Conservation (phyloP, 2,329 filamentous ascomycete species). For the Thielaviopsis ethacetica region DNA sequence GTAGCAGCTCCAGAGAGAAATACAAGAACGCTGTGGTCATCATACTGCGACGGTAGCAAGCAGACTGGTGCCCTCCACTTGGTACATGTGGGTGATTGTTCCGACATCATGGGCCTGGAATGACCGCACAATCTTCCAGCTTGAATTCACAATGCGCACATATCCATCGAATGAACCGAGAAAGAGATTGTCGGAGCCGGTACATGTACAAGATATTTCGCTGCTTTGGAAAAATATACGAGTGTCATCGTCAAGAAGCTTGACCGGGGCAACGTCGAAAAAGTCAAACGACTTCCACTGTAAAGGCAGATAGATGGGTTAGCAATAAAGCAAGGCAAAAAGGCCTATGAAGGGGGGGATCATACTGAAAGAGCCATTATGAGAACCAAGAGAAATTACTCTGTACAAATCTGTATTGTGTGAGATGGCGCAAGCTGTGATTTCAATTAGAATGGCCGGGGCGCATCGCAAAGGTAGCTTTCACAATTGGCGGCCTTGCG, state of each 20-base stretch:
- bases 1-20: neutral
- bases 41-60: slow-evolving; percentile 60
- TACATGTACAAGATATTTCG: slow-evolving; percentile 68
- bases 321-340: neutral
- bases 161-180: slow-evolving; percentile 71
- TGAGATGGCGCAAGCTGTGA: neutral
- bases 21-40: neutral
- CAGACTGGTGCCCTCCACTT: slow-evolving; percentile 72
- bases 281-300: slow-evolving; percentile 99
- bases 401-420: neutral
- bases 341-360: neutral
- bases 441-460: neutral
- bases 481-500: neutral
- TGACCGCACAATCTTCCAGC: slow-evolving; percentile 71
- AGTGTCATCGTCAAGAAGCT: slow-evolving; percentile 63
- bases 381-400: neutral
- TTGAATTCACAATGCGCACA: slow-evolving; percentile 72
- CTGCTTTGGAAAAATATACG: slow-evolving; percentile 65
- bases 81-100: slow-evolving; percentile 79
- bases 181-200: slow-evolving; percentile 79
- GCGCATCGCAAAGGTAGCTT: neutral
- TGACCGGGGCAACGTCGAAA: slow-evolving; percentile 84
- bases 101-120: slow-evolving; percentile 75
- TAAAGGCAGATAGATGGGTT: neutral
- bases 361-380: slow-evolving; percentile 11